Conservation (phyloP, 768 basidiomycete species). For the Amanita muscaria region DNA sequence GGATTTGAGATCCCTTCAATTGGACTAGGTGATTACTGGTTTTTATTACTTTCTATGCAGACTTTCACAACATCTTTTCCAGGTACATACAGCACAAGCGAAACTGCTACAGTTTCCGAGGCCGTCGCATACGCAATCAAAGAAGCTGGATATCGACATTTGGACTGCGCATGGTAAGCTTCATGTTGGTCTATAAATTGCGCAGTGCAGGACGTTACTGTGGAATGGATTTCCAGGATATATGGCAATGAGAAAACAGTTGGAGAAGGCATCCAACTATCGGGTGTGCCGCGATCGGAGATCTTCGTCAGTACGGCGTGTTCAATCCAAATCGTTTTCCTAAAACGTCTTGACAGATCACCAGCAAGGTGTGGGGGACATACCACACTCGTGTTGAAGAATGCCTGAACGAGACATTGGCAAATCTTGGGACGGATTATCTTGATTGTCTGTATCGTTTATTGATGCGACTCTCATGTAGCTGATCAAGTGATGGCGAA, state of each 20-base stretch:
- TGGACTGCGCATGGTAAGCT: conserved; percentile 52
- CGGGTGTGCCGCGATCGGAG: conserved; percentile 70
- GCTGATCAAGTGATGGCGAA: conserved; percentile 7
- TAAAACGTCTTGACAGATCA: conserved; percentile 36
- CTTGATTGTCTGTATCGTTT: conserved; percentile 51
- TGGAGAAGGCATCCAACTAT: conserved; percentile 68
- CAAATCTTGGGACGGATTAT: conserved; percentile 76
- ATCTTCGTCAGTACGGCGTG: conserved; percentile 29
- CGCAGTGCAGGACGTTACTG: not conserved
- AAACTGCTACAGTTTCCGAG: conserved; percentile 44
- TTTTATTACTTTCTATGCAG: not conserved
- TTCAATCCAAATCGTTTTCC: not conserved
- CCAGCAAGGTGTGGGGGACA: conserved; percentile 63
- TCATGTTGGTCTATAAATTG: not conserved
- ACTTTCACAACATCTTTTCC: too few relatives aligned
- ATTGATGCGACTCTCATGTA: conserved; percentile 13
- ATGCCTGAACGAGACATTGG: conserved; percentile 65
- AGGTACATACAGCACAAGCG: conserved; percentile 77
- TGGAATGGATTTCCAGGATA: conserved; percentile 28
- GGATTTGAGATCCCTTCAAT: conserved; percentile 46
- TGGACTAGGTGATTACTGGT: conserved; percentile 55
- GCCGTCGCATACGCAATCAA: conserved; percentile 74
- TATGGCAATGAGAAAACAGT: conserved; percentile 79
- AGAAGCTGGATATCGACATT: conserved; percentile 65
- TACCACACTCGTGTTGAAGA: conserved; percentile 67